A percentile compares a stretch with the other conserved stretches of the same genome.
phyloP scores from a whole-genome alignment of 257 asterid genomes.

The Knoxia roxburghii region DNA sequence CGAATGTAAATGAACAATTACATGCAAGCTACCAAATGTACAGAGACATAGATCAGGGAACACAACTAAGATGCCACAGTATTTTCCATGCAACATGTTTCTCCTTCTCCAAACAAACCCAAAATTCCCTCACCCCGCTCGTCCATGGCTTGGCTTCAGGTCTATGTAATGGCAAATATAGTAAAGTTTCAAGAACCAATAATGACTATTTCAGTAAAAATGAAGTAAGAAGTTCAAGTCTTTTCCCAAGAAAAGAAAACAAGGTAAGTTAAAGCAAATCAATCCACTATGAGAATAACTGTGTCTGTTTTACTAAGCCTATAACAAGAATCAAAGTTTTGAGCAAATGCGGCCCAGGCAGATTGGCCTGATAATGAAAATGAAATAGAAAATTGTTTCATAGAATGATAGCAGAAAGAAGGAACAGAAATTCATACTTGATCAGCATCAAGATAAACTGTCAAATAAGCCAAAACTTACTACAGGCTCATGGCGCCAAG shows the following conservation, averaged over 20 bases:
- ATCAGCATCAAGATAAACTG: neutral
- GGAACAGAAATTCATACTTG: neutral
- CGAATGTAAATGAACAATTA: neutral
- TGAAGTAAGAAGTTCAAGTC: too few species aligned
- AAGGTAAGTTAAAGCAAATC: neutral
- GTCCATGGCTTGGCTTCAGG: too few species aligned
- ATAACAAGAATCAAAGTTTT: neutral
- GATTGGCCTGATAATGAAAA: neutral
- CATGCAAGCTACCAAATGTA: neutral
- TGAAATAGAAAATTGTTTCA: neutral
- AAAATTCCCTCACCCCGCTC: neutral
- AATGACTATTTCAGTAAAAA: neutral
- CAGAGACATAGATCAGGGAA: neutral
- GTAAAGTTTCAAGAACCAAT: too few species aligned
- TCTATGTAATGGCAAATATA: too few species aligned
- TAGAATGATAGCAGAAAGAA: neutral
- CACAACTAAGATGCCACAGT: neutral
- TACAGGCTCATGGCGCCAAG: constrained; percentile 97
- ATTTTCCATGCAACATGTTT: too few species aligned
- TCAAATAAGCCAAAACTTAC: constrained; percentile 28
- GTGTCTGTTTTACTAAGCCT: neutral
- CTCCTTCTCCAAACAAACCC: neutral
- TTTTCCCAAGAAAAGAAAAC: too few species aligned
- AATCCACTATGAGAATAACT: neutral
- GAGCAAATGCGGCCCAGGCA: neutral